Evolutionary conservation across 2,329 filamentous ascomycete species (phyloP).

Genomic region (Fusarium sacchari): DNA sequence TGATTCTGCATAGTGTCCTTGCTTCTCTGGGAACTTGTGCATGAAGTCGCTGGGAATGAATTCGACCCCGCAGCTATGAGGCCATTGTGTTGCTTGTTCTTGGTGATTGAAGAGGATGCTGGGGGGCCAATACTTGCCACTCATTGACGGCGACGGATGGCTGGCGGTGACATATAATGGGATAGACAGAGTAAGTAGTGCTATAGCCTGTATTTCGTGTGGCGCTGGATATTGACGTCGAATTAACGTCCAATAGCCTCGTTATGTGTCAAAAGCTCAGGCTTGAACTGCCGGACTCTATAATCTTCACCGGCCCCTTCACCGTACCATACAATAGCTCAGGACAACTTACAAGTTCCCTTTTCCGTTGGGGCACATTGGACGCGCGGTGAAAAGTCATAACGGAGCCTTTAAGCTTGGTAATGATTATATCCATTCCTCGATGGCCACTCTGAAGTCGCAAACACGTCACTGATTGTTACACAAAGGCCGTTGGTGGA

Average conservation of each 20-base stretch:
- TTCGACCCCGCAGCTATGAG: background rate
- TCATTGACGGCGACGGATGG: too few relatives aligned
- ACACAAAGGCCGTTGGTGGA: background rate
- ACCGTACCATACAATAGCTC: fast-evolving
- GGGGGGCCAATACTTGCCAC: background rate
- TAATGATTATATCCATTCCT: background rate
- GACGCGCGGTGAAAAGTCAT: background rate
- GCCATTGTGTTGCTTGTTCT: background rate
- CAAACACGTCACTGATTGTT: background rate
- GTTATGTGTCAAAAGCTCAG: fast-evolving
- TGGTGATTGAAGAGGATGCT: background rate
- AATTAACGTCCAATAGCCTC: fast-evolving
- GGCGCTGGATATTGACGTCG: background rate
- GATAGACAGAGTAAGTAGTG: background rate
- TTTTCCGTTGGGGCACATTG: too few relatives aligned
- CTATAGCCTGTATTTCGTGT: too few relatives aligned
- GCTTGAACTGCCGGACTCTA: too few relatives aligned
- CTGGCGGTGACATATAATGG: background rate
- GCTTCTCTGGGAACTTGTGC: too few relatives aligned
- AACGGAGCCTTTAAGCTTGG: background rate
- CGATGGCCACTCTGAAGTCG: background rate
- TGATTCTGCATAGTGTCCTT: background rate
- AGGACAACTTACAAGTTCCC: too few relatives aligned
- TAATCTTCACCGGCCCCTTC: too few relatives aligned
- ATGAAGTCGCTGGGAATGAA: background rate